phyloP scores from a whole-genome alignment of 768 basidiomycete species.

The Pulveroboletus sp. region DNA sequence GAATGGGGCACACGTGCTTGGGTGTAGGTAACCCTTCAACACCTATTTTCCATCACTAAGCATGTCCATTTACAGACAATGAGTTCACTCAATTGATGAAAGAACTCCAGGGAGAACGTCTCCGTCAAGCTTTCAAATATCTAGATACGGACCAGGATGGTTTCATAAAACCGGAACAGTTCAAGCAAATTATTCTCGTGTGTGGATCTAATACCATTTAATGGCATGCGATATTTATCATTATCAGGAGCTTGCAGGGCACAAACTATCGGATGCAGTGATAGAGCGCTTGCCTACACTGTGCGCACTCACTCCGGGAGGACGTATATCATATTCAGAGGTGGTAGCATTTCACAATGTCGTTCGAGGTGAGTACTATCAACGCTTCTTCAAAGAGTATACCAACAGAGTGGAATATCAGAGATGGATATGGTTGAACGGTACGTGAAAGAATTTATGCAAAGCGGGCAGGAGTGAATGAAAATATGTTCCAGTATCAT shows the following conservation, averaged over 20 bases:
- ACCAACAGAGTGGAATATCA: conserved; percentile 11
- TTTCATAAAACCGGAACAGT: conserved; percentile 89
- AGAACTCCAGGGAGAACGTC: conserved; percentile 93
- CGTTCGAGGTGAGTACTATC: conserved; percentile 59
- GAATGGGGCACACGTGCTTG: conserved; percentile 85
- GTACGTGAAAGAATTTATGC: conserved; percentile 28
- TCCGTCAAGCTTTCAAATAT: conserved; percentile 93
- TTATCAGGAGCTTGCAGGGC: conserved; percentile 85
- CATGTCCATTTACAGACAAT: conserved; percentile 51
- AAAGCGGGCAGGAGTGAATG: neutral
- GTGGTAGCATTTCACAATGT: conserved; percentile 97
- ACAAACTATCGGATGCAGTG: conserved; percentile 93
- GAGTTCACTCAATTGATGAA: conserved; percentile 99
- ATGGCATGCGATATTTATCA: neutral
- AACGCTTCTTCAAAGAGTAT: neutral
- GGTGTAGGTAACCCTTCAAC: conserved; percentile 54
- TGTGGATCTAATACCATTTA: conserved; percentile 20
- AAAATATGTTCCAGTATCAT: conserved; percentile 53
- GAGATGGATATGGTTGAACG: conserved; percentile 98
- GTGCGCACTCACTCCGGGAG: conserved; percentile 83
- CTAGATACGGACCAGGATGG: conserved; percentile 89
- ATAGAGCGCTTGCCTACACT: conserved; percentile 90
- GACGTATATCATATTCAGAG: conserved; percentile 93
- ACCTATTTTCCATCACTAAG: conserved; percentile 5
- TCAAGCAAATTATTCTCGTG: conserved; percentile 92